Conservation (phyloP, 75 land plant genomes). For the Azolla pinnata region DNA sequence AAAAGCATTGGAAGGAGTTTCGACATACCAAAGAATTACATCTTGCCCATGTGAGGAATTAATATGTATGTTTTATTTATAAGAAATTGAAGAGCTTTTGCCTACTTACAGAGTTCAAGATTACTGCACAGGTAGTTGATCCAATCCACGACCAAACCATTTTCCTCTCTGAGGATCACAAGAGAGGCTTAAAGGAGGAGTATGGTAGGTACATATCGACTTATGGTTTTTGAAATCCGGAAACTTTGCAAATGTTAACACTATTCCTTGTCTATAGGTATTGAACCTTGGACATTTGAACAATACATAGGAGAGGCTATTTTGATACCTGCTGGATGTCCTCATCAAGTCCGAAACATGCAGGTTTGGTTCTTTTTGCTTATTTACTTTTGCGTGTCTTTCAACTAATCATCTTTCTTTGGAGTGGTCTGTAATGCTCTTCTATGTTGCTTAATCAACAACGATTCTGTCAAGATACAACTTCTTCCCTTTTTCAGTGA, state of each 20-base stretch:
- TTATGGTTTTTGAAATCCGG: background rate
- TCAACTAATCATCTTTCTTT: no score
- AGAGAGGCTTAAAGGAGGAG: slow-evolving; percentile 58
- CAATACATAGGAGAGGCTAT: slow-evolving; percentile 55
- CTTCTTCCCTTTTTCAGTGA: no score
- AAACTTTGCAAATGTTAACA: background rate
- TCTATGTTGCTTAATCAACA: no score
- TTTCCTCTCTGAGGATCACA: slow-evolving; percentile 50
- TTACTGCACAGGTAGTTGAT: slow-evolving; percentile 44
- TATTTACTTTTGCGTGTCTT: no score
- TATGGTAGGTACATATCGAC: slow-evolving; percentile 30
- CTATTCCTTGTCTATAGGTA: no score
- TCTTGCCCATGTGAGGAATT: slow-evolving; percentile 32
- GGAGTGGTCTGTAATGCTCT: no score
- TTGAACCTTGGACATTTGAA: slow-evolving; percentile 67
- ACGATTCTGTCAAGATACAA: no score
- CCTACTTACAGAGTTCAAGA: background rate
- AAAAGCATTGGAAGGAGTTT: slow-evolving; percentile 43
- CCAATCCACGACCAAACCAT: slow-evolving; percentile 77
- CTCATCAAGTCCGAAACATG: slow-evolving; percentile 53
- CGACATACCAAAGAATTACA: slow-evolving; percentile 43
- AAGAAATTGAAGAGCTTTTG: background rate
- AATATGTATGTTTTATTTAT: background rate
- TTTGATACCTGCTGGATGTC: slow-evolving; percentile 54
- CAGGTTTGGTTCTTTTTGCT: no score